phyloP scores from a whole-genome alignment of 768 basidiomycete genomes.

The Russula sp. region DNA sequence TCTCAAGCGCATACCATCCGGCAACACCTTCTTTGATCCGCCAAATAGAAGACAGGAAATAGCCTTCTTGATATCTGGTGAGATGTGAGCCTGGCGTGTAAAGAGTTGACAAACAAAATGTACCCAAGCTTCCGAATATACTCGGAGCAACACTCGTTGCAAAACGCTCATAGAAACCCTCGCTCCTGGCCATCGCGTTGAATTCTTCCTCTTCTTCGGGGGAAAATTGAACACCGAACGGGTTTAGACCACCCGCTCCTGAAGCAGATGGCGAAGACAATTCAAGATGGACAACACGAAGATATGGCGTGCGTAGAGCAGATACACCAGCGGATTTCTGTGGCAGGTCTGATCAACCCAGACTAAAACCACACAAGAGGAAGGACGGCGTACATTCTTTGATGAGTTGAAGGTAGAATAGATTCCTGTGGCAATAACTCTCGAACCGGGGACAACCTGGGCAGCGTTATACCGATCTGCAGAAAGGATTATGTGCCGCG shows the following conservation, averaged over 20 bases:
- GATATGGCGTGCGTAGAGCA: conserved; percentile 90
- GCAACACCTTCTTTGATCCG: conserved; percentile 94
- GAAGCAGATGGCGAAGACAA: conserved; percentile 74
- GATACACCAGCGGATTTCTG: conserved; percentile 82
- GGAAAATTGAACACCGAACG: conserved; percentile 84
- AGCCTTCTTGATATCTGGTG: conserved; percentile 95
- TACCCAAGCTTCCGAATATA: conserved; percentile 94
- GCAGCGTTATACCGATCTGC: conserved; percentile 89
- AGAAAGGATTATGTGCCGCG: conserved; percentile 90
- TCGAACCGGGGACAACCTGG: conserved; percentile 92
- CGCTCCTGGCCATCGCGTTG: conserved; percentile 81
- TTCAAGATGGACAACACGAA: conserved; percentile 90
- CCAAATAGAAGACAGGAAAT: conserved; percentile 95
- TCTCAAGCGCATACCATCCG: conserved; percentile 94
- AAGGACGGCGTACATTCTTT: conserved; percentile 59
- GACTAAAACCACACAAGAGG: background rate
- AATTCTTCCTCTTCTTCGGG: conserved; percentile 99
- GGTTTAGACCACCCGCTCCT: conserved; percentile 69
- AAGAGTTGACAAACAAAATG: conserved; percentile 6
- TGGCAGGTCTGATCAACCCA: background rate
- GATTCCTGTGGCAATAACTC: conserved; percentile 92
- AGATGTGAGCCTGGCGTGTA: background rate
- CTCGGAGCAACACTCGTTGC: conserved; percentile 93
- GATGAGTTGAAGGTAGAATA: conserved; percentile 93
- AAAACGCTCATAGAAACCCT: conserved; percentile 90